phyloP scores from a whole-genome alignment of 805 yeast genomes.

The Candida stauntonica region DNA sequence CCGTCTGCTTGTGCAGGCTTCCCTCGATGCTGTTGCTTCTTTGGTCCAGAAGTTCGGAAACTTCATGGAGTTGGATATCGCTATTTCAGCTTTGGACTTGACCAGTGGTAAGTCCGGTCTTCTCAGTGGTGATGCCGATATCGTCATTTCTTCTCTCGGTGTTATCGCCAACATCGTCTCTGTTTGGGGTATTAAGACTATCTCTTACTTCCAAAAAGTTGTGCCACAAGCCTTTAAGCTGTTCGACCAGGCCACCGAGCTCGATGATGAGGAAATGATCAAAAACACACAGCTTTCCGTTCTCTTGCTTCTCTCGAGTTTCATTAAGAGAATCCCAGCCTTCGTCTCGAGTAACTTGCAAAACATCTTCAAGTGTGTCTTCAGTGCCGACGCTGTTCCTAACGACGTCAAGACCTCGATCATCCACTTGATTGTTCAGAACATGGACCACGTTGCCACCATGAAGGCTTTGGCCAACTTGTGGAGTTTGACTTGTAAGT shows the following conservation, averaged over 20 bases:
- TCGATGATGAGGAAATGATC: constrained; percentile 27
- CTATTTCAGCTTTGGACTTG: constrained; percentile 46
- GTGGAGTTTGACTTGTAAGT: constrained; percentile 47
- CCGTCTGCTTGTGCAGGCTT: constrained; percentile 57
- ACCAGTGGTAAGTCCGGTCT: constrained; percentile 54
- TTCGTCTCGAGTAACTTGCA: constrained; percentile 69
- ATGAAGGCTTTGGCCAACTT: constrained; percentile 56
- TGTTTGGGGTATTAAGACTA: constrained; percentile 77
- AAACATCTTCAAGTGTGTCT: constrained; percentile 54
- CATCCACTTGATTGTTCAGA: constrained; percentile 55
- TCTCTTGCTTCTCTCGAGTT: constrained; percentile 64
- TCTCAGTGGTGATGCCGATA: constrained; percentile 49
- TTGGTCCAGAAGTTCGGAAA: constrained; percentile 61
- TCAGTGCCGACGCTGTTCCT: constrained; percentile 55
- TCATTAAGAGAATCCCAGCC: constrained; percentile 79
- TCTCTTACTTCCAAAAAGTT: constrained; percentile 81
- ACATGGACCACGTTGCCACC: constrained; percentile 62
- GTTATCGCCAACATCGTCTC: constrained; percentile 67
- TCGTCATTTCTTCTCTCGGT: constrained; percentile 68
- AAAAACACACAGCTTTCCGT: constrained; percentile 60
- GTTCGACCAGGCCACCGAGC: constrained; percentile 36
- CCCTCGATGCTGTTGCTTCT: constrained; percentile 61
- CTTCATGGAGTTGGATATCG: constrained; percentile 40
- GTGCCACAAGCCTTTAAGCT: constrained; percentile 68
- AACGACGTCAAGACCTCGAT: constrained; percentile 57